Evolutionary conservation across 371 early-diverging fungal species (phyloP).

Genomic region (Entomophthora muscae): DNA sequence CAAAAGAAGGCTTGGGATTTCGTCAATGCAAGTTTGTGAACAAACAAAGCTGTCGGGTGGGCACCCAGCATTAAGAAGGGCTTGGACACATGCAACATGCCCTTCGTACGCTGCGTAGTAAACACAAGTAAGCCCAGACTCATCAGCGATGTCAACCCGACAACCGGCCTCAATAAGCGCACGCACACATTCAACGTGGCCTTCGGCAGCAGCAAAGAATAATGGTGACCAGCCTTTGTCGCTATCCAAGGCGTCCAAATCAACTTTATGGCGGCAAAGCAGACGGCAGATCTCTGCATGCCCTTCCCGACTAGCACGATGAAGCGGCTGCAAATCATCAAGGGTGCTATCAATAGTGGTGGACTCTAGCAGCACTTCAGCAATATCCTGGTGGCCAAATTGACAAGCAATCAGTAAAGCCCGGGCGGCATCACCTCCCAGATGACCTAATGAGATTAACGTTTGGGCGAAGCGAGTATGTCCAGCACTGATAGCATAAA

Average conservation of each 20-base stretch:
- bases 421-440: conserved; percentile 23
- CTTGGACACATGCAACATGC: conserved; percentile 50
- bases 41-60: conserved; percentile 1
- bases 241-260: conserved; percentile 65
- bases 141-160: conserved; percentile 56
- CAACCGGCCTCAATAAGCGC: conserved; percentile 68
- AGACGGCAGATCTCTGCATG: conserved; percentile 50
- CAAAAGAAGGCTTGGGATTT: conserved; percentile 64
- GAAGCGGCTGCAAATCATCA: conserved; percentile 71
- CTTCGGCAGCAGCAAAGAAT: conserved; percentile 87
- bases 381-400: conserved; percentile 75
- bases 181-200: conserved; percentile 62
- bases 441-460: conserved; percentile 21
- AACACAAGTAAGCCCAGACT: conserved; percentile 58
- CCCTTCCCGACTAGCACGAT: conserved; percentile 80
- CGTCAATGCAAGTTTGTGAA: conserved; percentile 24
- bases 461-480: conserved; percentile 52
- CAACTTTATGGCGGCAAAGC: conserved; percentile 49
- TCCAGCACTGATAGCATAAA: conserved; percentile 71
- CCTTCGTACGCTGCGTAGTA: conserved; percentile 94
- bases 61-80: conserved; percentile 30
- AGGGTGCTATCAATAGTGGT: conserved; percentile 27
- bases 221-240: conserved; percentile 90
- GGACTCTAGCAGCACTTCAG: conserved; percentile 50
- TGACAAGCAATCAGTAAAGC: conserved; percentile 75